Base-by-base conservation (phyloP, 2,329 filamentous ascomycete genomes). In the Paraconiothyrium sp. region DNA sequence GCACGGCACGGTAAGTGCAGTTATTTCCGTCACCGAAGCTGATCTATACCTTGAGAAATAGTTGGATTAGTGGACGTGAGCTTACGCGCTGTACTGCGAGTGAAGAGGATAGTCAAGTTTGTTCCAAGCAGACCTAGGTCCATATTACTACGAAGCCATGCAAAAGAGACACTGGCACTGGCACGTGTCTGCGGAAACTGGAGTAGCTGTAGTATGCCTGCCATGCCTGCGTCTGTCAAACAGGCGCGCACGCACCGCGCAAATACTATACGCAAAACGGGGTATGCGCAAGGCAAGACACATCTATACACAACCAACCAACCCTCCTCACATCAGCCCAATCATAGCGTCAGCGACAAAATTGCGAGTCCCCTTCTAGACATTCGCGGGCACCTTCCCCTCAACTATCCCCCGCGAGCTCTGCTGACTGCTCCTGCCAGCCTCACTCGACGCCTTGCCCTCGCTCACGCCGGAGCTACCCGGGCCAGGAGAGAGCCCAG, bases 371-470 rank as follows among this genome's bases (percentile, higher is more conserved):
- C n/a, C 9, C 20, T 24, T 24, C 43, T 8, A 20, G 8, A 46
- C 43, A 24, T 24, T 30, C 27, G 4, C 27, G 27, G 27, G 57
- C 57, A 47, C 58, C 44, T 68, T 68, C 2, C 64, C 63, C 49
- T 68, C 64, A 5, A 68, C 57, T 14, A 72, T 66, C 2, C 70
- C 69, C 13, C 66, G 49, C 32, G 66, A 67, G 47, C 71, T 72
- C 22, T 69, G 62, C 58, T 67, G 64, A 27, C 63, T 69, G 57
- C 68, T 74, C 22, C 74, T 59, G 6, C 66, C 71, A 3, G 62
- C 72, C 56, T 78, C 76, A 16, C 72, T 75, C 35, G 75, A 77
- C 27, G 67, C 57, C 63, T 76, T 77, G 9, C 73, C 72, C 49
- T 78, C 75, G 16, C 71, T 75, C 11, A 65, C 74, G 34, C 61